Evolutionary conservation across 2,329 filamentous ascomycete species (phyloP).

Genomic region (Apiospora kogelbergensis): DNA sequence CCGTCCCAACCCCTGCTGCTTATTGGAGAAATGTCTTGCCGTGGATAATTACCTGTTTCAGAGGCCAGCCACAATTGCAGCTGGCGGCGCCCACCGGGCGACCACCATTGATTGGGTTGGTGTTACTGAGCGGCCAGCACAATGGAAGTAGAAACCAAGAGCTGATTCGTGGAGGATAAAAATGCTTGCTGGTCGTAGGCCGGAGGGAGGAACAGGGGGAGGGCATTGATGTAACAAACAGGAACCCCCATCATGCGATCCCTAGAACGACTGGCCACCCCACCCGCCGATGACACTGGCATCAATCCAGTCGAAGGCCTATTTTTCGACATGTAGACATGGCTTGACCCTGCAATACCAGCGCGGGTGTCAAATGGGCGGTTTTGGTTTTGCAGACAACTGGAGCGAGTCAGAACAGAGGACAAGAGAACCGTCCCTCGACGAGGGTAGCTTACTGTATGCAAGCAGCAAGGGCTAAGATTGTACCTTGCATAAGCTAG

Average conservation of each 20-base stretch:
- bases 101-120: slow-evolving; percentile 1
- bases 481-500: background rate
- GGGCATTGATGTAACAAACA: slow-evolving; percentile 3
- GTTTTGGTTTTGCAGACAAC: background rate
- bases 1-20: background rate
- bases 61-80: background rate
- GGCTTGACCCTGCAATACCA: background rate
- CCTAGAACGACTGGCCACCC: background rate
- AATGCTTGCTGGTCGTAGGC: background rate
- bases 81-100: background rate
- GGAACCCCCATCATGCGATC: background rate
- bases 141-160: background rate
- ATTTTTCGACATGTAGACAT: background rate
- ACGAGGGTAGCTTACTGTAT: background rate
- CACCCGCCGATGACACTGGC: background rate
- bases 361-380: background rate
- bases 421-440: background rate
- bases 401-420: background rate
- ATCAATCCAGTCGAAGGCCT: background rate
- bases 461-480: background rate
- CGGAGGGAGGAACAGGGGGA: background rate
- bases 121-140: background rate
- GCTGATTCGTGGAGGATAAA: background rate
- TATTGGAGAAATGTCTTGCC: slow-evolving; percentile 1
- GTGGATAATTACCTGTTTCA: slow-evolving; percentile 4